Conservation (phyloP, 768 basidiomycete species). For the Russula griseocarnosa region DNA sequence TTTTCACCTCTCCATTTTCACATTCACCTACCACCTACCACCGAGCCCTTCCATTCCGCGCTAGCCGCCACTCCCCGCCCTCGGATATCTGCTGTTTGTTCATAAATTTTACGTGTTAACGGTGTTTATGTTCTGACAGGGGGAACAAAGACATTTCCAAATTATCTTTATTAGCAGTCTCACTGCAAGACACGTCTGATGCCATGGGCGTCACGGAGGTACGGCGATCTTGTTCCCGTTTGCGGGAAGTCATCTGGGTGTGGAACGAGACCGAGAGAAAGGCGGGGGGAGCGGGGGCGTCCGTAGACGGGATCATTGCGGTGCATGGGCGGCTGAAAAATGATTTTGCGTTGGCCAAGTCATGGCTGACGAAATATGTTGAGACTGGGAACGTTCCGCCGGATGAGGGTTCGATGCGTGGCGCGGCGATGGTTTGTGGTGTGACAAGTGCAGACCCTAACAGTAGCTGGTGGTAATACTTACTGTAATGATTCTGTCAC, state of each 20-base stretch:
- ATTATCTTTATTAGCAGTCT: slow-evolving; percentile 7
- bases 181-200: slow-evolving; percentile 20
- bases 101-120: neutral
- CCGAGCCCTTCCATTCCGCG: neutral
- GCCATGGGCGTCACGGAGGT: slow-evolving; percentile 15
- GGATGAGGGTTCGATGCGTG: neutral
- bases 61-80: neutral
- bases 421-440: neutral
- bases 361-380: slow-evolving; percentile 12
- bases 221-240: slow-evolving; percentile 10
- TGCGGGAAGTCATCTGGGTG: slow-evolving; percentile 1
- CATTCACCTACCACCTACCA: too few species aligned
- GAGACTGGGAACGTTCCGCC: slow-evolving; percentile 19
- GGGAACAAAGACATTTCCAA: slow-evolving; percentile 2
- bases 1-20: too few species aligned
- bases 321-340: neutral
- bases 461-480: too few species aligned
- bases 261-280: slow-evolving; percentile 1
- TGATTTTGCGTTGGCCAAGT: slow-evolving; percentile 7
- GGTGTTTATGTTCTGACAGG: neutral
- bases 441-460: neutral
- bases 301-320: slow-evolving; percentile 7
- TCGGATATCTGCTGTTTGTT: neutral
- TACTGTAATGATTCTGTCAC: neutral
- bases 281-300: neutral